Evolutionary conservation across 495 filamentous ascomycete species (phyloP).

Genomic region (Aspergillus mulundensis): DNA sequence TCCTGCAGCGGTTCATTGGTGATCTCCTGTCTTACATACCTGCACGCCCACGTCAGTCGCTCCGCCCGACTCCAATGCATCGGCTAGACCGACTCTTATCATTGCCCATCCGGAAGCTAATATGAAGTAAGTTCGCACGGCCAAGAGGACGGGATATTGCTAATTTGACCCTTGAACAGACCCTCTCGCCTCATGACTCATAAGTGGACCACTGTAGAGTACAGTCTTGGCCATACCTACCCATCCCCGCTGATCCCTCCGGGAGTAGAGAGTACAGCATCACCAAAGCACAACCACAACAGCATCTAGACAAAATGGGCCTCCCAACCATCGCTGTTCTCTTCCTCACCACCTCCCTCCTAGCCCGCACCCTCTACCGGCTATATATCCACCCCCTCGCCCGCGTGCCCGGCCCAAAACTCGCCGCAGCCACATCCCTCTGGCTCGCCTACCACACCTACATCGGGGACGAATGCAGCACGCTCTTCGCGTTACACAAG

Average conservation of each 20-base stretch:
- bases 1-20: not conserved
- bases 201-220: too few relatives aligned
- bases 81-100: not conserved
- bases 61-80: not conserved
- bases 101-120: not conserved
- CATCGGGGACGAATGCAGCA: slow-evolving; percentile 35
- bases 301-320: too few relatives aligned
- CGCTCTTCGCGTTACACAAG: slow-evolving; percentile 34
- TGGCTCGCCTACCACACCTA: slow-evolving; percentile 43
- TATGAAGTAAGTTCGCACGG: too few relatives aligned
- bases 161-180: too few relatives aligned
- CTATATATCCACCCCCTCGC: slow-evolving; percentile 33
- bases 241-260: too few relatives aligned
- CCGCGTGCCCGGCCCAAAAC: slow-evolving; percentile 33
- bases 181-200: too few relatives aligned
- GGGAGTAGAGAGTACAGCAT: too few relatives aligned
- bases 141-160: too few relatives aligned
- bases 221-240: too few relatives aligned
- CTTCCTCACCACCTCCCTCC: not conserved
- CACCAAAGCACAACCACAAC: too few relatives aligned
- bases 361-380: slow-evolving; percentile 21
- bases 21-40: not conserved
- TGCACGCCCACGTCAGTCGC: not conserved
- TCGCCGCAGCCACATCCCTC: slow-evolving; percentile 35
- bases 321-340: not conserved